Conservation (phyloP, 208 protist genomes). For the Crithidia bombi region DNA sequence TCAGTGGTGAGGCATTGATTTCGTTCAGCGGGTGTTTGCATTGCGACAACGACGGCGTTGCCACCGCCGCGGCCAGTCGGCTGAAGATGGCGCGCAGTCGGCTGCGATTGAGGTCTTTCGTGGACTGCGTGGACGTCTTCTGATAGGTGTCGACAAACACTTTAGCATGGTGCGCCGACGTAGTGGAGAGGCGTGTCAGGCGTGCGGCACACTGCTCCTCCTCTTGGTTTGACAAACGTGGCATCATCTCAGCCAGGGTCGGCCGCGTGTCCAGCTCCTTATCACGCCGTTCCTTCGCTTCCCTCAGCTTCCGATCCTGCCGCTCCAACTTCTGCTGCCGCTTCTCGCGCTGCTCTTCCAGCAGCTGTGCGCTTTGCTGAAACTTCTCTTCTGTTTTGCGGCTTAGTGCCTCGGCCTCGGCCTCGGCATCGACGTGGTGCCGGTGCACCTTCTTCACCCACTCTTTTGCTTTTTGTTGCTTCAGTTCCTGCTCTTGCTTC, state of each 20-base stretch:
- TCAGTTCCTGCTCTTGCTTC: slow-evolving; percentile 50
- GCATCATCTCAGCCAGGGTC: slow-evolving; percentile 57
- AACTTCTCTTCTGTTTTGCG: slow-evolving; percentile 68
- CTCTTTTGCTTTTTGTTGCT: slow-evolving; percentile 65
- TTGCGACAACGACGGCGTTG: slow-evolving; percentile 37
- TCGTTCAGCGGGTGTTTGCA: slow-evolving; percentile 75
- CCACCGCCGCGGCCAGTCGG: slow-evolving; percentile 44
- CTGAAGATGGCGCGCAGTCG: slow-evolving; percentile 63
- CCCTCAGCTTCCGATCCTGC: slow-evolving; percentile 58
- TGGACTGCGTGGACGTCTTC: slow-evolving; percentile 53
- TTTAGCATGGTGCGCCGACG: slow-evolving; percentile 57
- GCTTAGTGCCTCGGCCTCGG: slow-evolving; percentile 45
- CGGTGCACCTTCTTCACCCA: slow-evolving; percentile 74
- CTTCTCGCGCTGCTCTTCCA: slow-evolving; percentile 72
- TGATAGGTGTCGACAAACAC: slow-evolving; percentile 83
- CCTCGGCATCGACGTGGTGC: slow-evolving; percentile 48
- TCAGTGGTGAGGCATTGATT: slow-evolving; percentile 41
- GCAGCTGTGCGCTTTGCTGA: slow-evolving; percentile 65
- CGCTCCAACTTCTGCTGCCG: slow-evolving; percentile 71
- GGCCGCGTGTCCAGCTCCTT: slow-evolving; percentile 30
- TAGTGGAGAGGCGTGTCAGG: slow-evolving; percentile 45
- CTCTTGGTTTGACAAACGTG: slow-evolving; percentile 47
- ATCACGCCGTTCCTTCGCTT: slow-evolving; percentile 42
- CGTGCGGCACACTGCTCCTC: slow-evolving; percentile 66
- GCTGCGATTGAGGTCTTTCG: slow-evolving; percentile 80